Evolutionary conservation across 306 rosid species (phyloP).

Genomic region (Prunus campanulata): DNA sequence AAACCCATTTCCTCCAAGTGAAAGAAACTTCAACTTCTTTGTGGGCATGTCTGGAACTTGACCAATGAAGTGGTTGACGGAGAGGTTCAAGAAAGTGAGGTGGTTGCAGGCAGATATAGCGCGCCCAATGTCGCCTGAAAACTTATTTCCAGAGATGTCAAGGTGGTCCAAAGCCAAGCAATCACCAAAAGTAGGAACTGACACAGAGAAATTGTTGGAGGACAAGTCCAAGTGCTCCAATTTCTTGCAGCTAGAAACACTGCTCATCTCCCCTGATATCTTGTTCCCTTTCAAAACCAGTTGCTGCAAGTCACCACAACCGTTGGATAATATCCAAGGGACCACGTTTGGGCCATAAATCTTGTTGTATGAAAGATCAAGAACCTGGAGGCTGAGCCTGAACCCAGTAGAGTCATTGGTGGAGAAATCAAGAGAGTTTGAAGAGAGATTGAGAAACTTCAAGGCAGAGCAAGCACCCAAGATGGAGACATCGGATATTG

Average conservation of each 20-base stretch:
- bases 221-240: constrained; percentile 60
- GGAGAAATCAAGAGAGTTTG: constrained; percentile 45
- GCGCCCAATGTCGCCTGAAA: constrained; percentile 50
- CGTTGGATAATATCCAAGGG: constrained; percentile 51
- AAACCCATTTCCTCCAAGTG: constrained; percentile 49
- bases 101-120: constrained; percentile 40
- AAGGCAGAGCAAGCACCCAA: constrained; percentile 46
- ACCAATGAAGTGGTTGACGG: constrained; percentile 62
- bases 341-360: constrained; percentile 42
- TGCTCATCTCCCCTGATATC: constrained; percentile 48
- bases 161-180: constrained; percentile 50
- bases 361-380: constrained; percentile 73
- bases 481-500: constrained; percentile 35
- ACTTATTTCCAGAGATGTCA: constrained; percentile 77
- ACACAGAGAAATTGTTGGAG: constrained; percentile 56
- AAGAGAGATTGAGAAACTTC: constrained; percentile 62
- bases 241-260: constrained; percentile 34
- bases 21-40: constrained; percentile 42
- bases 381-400: constrained; percentile 34
- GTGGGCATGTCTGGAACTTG: constrained; percentile 51
- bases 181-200: constrained; percentile 60
- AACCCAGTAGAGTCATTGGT: background rate
- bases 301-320: constrained; percentile 29
- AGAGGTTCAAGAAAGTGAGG: constrained; percentile 55
- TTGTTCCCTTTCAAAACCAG: constrained; percentile 62